Conservation (phyloP, 1,284 basidiomycete species). For the Paramarasmius palmivorus region DNA sequence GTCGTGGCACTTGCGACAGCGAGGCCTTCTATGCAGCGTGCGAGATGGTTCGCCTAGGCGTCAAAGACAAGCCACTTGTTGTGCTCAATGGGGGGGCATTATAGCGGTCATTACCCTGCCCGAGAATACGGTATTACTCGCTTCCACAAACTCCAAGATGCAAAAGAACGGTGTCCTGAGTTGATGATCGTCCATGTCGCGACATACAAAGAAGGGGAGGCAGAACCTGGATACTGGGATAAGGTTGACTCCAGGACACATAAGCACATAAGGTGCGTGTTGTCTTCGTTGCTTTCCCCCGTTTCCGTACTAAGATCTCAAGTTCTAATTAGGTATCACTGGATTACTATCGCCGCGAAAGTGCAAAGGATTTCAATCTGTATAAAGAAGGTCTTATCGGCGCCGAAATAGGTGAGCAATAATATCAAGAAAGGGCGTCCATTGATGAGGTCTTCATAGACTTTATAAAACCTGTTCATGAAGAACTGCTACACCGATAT, state of each 20-base stretch:
- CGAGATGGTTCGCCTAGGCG: slow-evolving; percentile 80
- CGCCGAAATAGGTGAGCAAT: slow-evolving; percentile 61
- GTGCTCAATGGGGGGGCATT: slow-evolving; percentile 90
- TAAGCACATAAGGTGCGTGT: slow-evolving; percentile 87
- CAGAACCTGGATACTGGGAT: slow-evolving; percentile 88
- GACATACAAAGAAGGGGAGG: slow-evolving; percentile 90
- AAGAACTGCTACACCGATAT: slow-evolving; percentile 70
- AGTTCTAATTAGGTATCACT: slow-evolving; percentile 75
- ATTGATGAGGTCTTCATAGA: slow-evolving; percentile 91
- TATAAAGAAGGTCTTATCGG: slow-evolving; percentile 81
- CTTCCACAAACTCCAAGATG: slow-evolving; percentile 78
- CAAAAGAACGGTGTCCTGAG: slow-evolving; percentile 84
- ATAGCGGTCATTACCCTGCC: slow-evolving; percentile 97
- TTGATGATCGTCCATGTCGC: slow-evolving; percentile 91
- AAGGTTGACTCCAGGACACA: slow-evolving; percentile 83
- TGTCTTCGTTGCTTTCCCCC: slow-evolving; percentile 10
- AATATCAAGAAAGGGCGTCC: slow-evolving; percentile 73
- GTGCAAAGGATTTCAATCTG: slow-evolving; percentile 83
- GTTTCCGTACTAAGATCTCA: neutral
- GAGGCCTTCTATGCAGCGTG: slow-evolving; percentile 94
- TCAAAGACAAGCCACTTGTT: slow-evolving; percentile 78
- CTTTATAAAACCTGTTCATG: slow-evolving; percentile 77
- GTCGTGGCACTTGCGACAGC: slow-evolving; percentile 91
- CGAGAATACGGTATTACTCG: slow-evolving; percentile 87
- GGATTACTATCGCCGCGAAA: slow-evolving; percentile 92